Conservation (phyloP, 768 basidiomycete genomes). For the Rubroboletus pulcherrimus region DNA sequence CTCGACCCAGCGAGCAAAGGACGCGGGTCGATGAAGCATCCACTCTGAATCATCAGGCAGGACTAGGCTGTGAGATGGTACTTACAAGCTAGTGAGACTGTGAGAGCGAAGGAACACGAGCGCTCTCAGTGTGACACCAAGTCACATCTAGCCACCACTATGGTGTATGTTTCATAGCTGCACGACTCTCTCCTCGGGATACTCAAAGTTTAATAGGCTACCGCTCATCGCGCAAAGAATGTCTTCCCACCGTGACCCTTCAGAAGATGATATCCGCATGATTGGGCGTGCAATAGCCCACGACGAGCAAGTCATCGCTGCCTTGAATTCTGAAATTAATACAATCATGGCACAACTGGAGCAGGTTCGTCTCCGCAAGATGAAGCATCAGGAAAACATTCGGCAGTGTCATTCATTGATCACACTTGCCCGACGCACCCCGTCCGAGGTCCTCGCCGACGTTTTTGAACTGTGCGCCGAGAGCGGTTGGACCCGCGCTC, state of each 20-base stretch:
- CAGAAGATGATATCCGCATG: constrained; percentile 19
- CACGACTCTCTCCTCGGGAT: background rate
- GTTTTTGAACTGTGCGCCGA: constrained; percentile 52
- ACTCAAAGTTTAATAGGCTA: constrained; percentile 7
- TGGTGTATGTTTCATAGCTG: constrained; percentile 8
- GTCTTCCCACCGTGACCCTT: constrained; percentile 17
- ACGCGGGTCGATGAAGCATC: constrained; percentile 74
- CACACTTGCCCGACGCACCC: constrained; percentile 54
- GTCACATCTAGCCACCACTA: constrained; percentile 12
- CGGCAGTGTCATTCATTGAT: constrained; percentile 43
- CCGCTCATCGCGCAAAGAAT: constrained; percentile 12
- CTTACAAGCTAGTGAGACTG: constrained; percentile 18
- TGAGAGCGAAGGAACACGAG: background rate
- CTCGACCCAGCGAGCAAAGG: constrained; percentile 50
- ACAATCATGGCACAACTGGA: constrained; percentile 38
- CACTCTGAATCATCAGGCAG: constrained; percentile 87
- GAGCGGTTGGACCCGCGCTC: constrained; percentile 51
- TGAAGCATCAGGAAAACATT: constrained; percentile 41
- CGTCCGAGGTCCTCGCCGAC: constrained; percentile 49
- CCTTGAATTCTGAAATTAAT: constrained; percentile 43
- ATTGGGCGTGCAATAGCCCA: constrained; percentile 22
- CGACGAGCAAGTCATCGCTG: constrained; percentile 41
- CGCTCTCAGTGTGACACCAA: constrained; percentile 7
- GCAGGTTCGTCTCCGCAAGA: constrained; percentile 41
- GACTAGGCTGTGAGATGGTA: constrained; percentile 2